Evolutionary conservation across 306 rosid species (phyloP), one percentile per base, ranked within the genome.

Genomic region (Purshia tridentata): DNA sequence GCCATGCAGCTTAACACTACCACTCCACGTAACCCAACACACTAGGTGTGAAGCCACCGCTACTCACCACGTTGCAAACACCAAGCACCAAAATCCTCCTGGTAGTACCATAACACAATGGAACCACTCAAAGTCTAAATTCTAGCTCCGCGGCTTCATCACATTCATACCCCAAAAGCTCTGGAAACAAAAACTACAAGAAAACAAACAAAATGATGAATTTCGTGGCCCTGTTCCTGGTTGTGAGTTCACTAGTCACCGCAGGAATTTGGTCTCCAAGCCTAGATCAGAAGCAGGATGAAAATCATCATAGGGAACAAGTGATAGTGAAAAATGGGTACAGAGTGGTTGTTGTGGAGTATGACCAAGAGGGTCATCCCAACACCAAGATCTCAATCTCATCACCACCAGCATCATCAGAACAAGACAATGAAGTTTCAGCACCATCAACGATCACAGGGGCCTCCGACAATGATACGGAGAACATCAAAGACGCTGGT

Each of bases 371-470:
- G 16, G 92, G 83, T 12, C 61, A 76, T 2, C 92, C 84, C 2
- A 85, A 77, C 78, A 93, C 96, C 63, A 91, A 85, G 53, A 76
- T 93, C 72, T 91, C 97, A 4, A 81, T 89, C 77, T 81, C 87
- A 37, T 29, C 2, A 29, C 35, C 35, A 29, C 35, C 35, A 3
- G 2, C 35, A 29, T 3, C 35, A 1, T 81, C 93, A 0, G 86
- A 82, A 1, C 77, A 85, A 3, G 53, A 13, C 45, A 67, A 19
- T 10, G 49, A 77, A 4, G 2, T 70, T 9, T 42, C 51, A 14
- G 6, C 53, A 3, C 53, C 65, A 4, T 18, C 41, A 9, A 41
- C 7, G 22, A 20, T 70, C 20, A 9, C 71, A 15, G 60, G 72
- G 39, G n/a, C 48, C 0, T 40, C 75, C 2, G 76, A 67, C 46